Evolutionary conservation across 805 yeast genomes (phyloP).

Genomic region (Spathaspora hagerdaliae): DNA sequence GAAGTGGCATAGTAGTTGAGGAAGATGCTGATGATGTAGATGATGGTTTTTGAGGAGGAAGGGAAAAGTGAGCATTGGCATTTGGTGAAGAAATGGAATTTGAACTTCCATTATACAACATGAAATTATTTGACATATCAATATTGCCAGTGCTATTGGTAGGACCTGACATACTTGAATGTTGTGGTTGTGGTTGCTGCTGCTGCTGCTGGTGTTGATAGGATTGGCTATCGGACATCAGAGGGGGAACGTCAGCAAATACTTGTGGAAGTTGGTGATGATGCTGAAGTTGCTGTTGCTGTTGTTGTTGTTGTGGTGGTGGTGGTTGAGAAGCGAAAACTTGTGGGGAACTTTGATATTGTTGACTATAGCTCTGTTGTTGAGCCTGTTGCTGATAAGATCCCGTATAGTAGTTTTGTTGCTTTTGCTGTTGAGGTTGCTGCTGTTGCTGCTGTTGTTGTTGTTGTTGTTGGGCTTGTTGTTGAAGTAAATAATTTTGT

Average conservation of each 20-base stretch:
- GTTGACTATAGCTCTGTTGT: conserved; percentile 4
- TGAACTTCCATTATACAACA: conserved; percentile 14
- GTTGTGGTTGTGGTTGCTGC: neutral
- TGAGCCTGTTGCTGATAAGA: conserved; percentile 4
- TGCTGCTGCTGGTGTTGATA: conserved; percentile 5
- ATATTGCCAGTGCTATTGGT: neutral
- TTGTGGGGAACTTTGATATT: neutral
- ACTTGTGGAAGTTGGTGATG: conserved; percentile 3
- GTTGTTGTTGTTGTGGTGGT: conserved; percentile 8
- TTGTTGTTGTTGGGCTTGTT: conserved; percentile 7
- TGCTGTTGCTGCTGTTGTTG: conserved; percentile 5
- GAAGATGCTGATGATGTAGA: conserved; percentile 8
- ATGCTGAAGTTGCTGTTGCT: conserved; percentile 3
- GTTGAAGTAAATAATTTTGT: conserved; percentile 15
- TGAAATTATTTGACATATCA: conserved; percentile 15
- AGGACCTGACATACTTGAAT: neutral
- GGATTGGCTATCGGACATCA: neutral
- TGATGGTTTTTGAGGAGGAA: conserved; percentile 2
- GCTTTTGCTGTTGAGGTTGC: conserved; percentile 8
- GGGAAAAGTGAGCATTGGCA: neutral
- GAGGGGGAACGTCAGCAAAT: conserved; percentile 1
- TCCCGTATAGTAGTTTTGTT: conserved; percentile 3
- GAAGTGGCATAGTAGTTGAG: conserved; percentile 4
- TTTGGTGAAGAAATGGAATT: conserved; percentile 14
- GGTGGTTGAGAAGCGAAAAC: conserved; percentile 3